Conservation (phyloP, 805 yeast genomes). For the Candida patagonica region DNA sequence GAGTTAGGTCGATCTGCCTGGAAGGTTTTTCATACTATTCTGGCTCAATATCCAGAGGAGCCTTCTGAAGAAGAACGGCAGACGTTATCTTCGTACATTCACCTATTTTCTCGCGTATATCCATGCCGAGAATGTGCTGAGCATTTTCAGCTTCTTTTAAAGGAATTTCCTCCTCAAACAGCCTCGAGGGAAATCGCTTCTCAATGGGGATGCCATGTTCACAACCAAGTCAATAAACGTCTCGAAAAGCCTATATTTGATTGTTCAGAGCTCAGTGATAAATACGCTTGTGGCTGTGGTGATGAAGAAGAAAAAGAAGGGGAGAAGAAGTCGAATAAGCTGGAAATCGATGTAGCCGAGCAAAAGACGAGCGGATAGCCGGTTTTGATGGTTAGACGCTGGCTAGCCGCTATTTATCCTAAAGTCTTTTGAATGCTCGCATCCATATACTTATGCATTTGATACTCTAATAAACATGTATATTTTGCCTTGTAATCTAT, state of each 20-base stretch:
- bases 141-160: slow-evolving; percentile 67
- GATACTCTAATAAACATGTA: too few species aligned
- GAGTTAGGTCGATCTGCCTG: slow-evolving; percentile 88
- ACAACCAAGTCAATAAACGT: slow-evolving; percentile 73
- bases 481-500: too few species aligned
- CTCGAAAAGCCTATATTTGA: slow-evolving; percentile 67
- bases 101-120: slow-evolving; percentile 79
- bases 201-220: slow-evolving; percentile 92
- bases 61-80: slow-evolving; percentile 58
- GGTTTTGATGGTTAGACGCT: too few species aligned
- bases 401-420: too few species aligned
- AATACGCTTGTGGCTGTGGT: slow-evolving; percentile 96
- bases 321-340: slow-evolving; percentile 5
- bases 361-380: too few species aligned
- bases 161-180: slow-evolving; percentile 77
- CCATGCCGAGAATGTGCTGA: slow-evolving; percentile 81
- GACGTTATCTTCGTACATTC: slow-evolving; percentile 55
- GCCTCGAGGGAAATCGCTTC: slow-evolving; percentile 72
- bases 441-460: neutral
- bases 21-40: slow-evolving; percentile 83
- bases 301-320: slow-evolving; percentile 50
- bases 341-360: slow-evolving; percentile 5
- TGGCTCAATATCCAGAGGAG: slow-evolving; percentile 83
- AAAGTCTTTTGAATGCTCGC: neutral
- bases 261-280: slow-evolving; percentile 75